Conservation (phyloP, 345 rosid species). For the Arabis hirsuta region DNA sequence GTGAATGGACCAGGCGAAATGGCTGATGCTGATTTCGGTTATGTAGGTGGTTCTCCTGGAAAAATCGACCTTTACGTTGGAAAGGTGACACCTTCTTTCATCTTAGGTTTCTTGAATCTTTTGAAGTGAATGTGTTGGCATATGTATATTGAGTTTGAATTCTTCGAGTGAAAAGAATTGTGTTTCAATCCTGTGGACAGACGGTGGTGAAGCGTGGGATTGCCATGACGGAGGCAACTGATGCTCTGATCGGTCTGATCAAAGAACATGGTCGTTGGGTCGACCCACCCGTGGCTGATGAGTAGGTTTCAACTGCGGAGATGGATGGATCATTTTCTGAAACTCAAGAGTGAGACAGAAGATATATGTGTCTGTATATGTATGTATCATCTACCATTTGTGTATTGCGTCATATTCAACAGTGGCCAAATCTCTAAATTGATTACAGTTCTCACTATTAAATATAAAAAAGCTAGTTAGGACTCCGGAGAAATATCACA, state of each 20-base stretch:
- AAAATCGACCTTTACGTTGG: slow-evolving; percentile 97
- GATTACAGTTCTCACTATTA: background rate
- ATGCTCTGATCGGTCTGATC: slow-evolving; percentile 86
- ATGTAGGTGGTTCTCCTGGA: slow-evolving; percentile 97
- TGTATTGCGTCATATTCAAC: slow-evolving; percentile 31
- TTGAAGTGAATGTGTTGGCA: slow-evolving; percentile 22
- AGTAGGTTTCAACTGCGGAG: slow-evolving; percentile 20
- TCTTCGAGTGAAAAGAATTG: background rate
- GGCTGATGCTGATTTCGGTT: slow-evolving; percentile 99
- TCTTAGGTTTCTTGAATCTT: background rate
- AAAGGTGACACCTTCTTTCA: slow-evolving; percentile 55
- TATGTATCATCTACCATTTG: slow-evolving; percentile 22
- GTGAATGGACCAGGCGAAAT: slow-evolving; percentile 99
- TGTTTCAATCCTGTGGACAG: slow-evolving; percentile 48
- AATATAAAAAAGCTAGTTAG: background rate
- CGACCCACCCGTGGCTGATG: slow-evolving; percentile 70
- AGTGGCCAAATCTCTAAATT: slow-evolving; percentile 21
- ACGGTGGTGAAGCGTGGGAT: slow-evolving; percentile 96
- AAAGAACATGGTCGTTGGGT: slow-evolving; percentile 97
- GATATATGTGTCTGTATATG: slow-evolving; percentile 8
- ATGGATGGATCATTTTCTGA: slow-evolving; percentile 1
- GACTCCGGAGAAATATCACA: background rate
- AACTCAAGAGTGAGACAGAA: slow-evolving; percentile 7
- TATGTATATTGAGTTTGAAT: background rate
- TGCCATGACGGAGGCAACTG: slow-evolving; percentile 82